Base-by-base conservation (phyloP, 2,329 filamentous ascomycete species). In the Proliferodiscus dingleyae region DNA sequence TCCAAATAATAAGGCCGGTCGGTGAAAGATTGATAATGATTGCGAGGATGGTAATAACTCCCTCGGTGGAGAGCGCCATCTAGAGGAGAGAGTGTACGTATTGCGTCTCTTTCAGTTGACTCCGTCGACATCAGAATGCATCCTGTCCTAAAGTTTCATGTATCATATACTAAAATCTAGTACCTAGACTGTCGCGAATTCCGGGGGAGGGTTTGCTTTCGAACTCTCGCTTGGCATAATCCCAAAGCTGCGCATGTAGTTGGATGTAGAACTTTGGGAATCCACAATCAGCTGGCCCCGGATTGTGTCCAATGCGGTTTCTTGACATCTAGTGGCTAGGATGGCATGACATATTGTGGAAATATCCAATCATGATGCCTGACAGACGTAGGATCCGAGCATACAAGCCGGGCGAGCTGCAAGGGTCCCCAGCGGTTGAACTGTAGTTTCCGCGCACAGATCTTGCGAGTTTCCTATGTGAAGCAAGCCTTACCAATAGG, bases 341-440 rank as follows among this genome's bases (percentile, higher is more conserved):
- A 23, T 34, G 21, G 29, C 29, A 22, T 11, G 30, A 23, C 10
- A 43, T 7, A 43, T 43, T 43, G 41, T 43, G 30, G 41, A 43
- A 43, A 28, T 43, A 34, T 43, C 41, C 41, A 43, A 43, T 43
- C 41, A 43, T 43, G 30, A 43, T 43, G 41, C 30, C 28, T 36
- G 21, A 16, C 21, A 24, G 19, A 34, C 41, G 26, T 19, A 21
- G 41, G 32, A 24, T 36, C 28, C 26, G 28, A 42, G 39, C 39
- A 42, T 42, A 42, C 39, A 30, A 42, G 26, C 39, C 28, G 39
- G 39, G 39, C 39, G 39, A 32, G 24, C 18, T 42, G 39, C 28
- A 30, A 32, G 39, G 39, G 39, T 30, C 39, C 13, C 24, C 8
- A 10, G 6, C 7, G 15, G 24, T 15, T 15, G 15, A n/a, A 30